These are phyloP conservation scores for Inga leiocalycina DNA, from an alignment of 306 rosid species.

Conservation along the genomic window DNA sequence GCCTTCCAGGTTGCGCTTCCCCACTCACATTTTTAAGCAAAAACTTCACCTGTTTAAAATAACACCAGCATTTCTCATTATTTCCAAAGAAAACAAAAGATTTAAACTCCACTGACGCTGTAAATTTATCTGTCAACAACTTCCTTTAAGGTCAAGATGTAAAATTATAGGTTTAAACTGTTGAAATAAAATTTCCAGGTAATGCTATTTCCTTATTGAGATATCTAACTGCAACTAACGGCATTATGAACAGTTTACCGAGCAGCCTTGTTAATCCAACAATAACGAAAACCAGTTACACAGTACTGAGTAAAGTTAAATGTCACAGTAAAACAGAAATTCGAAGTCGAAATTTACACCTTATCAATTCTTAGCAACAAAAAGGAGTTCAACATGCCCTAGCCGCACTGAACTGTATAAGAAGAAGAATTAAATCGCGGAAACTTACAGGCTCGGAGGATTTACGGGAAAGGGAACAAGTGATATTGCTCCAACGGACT, in stretches of 20 bases:
- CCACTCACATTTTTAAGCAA: slow-evolving; percentile 77
- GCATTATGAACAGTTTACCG: background rate
- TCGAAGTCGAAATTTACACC: background rate
- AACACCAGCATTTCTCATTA: slow-evolving; percentile 24
- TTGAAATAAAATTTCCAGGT: slow-evolving; percentile 23
- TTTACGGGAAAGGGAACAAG: slow-evolving; percentile 72
- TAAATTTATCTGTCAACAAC: background rate
- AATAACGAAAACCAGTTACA: background rate
- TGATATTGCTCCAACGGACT: slow-evolving; percentile 77
- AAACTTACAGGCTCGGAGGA: slow-evolving; percentile 64
- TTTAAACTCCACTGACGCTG: background rate
- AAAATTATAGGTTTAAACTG: background rate
- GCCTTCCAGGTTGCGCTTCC: slow-evolving; percentile 84
- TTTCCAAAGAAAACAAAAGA: background rate
- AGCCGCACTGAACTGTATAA: background rate
- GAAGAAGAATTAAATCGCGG: background rate
- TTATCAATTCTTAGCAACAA: slow-evolving; percentile 19
- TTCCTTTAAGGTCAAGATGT: background rate
- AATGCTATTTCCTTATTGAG: background rate
- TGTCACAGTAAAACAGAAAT: background rate
- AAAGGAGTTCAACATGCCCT: slow-evolving; percentile 9
- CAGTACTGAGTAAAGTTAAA: background rate
- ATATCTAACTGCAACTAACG: background rate
- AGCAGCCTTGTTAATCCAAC: background rate
- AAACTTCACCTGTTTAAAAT: slow-evolving; percentile 60